Evolutionary conservation across 805 yeast genomes (phyloP).

Genomic region (Cyberlindnera galapagoensis): DNA sequence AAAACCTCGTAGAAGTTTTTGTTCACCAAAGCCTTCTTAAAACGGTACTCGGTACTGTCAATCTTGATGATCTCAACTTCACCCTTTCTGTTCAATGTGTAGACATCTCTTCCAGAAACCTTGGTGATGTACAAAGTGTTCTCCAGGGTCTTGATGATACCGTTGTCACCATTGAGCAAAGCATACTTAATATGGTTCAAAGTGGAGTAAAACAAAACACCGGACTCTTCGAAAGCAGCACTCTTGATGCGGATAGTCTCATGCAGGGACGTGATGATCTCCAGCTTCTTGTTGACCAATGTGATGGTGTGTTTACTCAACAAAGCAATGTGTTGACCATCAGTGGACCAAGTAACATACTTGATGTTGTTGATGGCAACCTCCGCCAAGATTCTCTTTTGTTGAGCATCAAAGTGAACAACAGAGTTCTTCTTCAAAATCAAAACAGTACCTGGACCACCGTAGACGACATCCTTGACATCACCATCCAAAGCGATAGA

Average conservation of each 20-base stretch:
- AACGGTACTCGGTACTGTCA: constrained; percentile 96
- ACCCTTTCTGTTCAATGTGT: constrained; percentile 80
- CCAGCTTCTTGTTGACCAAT: constrained; percentile 74
- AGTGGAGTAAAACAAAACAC: constrained; percentile 88
- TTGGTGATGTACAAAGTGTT: constrained; percentile 78
- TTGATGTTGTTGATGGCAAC: constrained; percentile 71
- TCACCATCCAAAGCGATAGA: constrained; percentile 62
- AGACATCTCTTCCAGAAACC: constrained; percentile 65
- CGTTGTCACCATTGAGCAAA: constrained; percentile 88
- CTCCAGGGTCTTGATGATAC: constrained; percentile 88
- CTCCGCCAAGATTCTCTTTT: constrained; percentile 69
- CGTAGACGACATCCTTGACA: constrained; percentile 66
- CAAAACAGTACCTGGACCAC: constrained; percentile 79
- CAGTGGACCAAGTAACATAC: constrained; percentile 83
- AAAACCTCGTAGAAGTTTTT: constrained; percentile 89
- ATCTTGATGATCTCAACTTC: constrained; percentile 70
- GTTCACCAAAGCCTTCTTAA: constrained; percentile 87
- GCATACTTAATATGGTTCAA: constrained; percentile 94
- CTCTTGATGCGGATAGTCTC: constrained; percentile 95
- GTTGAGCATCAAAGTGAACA: constrained; percentile 86
- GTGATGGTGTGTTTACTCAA: constrained; percentile 90
- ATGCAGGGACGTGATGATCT: constrained; percentile 76
- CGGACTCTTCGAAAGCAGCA: constrained; percentile 96
- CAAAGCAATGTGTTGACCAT: constrained; percentile 82
- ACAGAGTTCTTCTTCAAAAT: constrained; percentile 69